Conservation (phyloP, 164 flowering plant genomes). For the Magnolia sinica region DNA sequence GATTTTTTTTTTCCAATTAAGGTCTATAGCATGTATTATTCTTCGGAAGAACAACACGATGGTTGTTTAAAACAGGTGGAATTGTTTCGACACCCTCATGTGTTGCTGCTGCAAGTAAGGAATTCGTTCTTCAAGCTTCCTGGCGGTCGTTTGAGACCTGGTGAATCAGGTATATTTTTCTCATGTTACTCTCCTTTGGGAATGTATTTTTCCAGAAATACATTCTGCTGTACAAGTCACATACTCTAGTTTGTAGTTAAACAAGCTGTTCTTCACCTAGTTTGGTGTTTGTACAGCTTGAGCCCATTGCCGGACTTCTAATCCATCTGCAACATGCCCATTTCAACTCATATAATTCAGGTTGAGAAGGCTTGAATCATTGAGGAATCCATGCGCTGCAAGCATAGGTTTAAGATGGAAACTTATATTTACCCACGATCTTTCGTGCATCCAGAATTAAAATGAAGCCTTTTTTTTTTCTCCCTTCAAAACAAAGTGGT, state of each 20-base stretch:
- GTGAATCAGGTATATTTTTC: conserved; percentile 61
- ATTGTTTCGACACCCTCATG: conserved; percentile 72
- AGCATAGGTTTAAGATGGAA: not conserved
- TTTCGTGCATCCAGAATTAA: not conserved
- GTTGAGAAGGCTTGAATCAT: not conserved
- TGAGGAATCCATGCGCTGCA: not conserved
- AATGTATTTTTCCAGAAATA: not conserved
- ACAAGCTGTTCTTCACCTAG: not conserved
- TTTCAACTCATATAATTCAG: not conserved
- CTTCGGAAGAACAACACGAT: not conserved
- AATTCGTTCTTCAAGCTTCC: conserved; percentile 73
- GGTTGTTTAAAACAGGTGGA: conserved; percentile 50
- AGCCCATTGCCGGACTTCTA: not conserved
- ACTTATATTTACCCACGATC: not conserved
- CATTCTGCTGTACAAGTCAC: not conserved
- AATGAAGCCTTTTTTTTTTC: not conserved
- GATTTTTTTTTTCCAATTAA: too few relatives aligned
- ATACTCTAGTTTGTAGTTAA: not conserved
- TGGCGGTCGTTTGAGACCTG: conserved; percentile 72
- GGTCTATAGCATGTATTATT: too few relatives aligned
- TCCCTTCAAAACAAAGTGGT: not conserved
- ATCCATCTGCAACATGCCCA: not conserved
- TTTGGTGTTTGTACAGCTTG: not conserved
- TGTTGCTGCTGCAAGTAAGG: conserved; percentile 62
- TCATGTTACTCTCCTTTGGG: not conserved